Conservation (phyloP, 495 filamentous ascomycete genomes). For the Penicillium antarcticum region DNA sequence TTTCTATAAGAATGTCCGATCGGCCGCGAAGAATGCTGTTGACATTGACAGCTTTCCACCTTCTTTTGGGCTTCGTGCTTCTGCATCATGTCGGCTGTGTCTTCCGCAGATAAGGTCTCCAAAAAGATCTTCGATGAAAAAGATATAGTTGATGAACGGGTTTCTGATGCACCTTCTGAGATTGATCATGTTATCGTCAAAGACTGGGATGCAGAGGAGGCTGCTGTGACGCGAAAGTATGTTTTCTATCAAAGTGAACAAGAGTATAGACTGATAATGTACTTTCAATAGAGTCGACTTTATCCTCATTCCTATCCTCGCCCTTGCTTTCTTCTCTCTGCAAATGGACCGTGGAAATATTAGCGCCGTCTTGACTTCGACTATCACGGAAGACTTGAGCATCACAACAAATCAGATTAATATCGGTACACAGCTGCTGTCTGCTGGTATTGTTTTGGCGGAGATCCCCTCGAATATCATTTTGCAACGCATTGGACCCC, state of each 20-base stretch:
- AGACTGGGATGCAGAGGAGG: slow-evolving; percentile 33
- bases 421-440: slow-evolving; percentile 52
- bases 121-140: slow-evolving; percentile 9
- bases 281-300: slow-evolving; percentile 42
- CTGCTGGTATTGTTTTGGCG: slow-evolving; percentile 53
- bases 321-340: slow-evolving; percentile 56
- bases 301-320: slow-evolving; percentile 50
- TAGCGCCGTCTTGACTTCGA: slow-evolving; percentile 46
- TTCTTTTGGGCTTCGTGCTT: neutral
- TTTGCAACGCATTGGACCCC: slow-evolving; percentile 52
- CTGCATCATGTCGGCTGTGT: neutral
- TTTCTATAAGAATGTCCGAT: neutral
- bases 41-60: too few relatives aligned
- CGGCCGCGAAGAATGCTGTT: neutral
- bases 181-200: slow-evolving; percentile 21
- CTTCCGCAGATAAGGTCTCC: neutral
- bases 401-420: slow-evolving; percentile 59
- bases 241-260: neutral
- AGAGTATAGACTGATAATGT: neutral
- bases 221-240: slow-evolving; percentile 28
- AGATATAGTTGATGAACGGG: slow-evolving; percentile 4
- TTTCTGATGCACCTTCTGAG: slow-evolving; percentile 13
- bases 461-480: slow-evolving; percentile 59
- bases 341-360: slow-evolving; percentile 55
- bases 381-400: slow-evolving; percentile 49